Conservation (phyloP, 148 eudicot species). For the Rhododendron henanense region DNA sequence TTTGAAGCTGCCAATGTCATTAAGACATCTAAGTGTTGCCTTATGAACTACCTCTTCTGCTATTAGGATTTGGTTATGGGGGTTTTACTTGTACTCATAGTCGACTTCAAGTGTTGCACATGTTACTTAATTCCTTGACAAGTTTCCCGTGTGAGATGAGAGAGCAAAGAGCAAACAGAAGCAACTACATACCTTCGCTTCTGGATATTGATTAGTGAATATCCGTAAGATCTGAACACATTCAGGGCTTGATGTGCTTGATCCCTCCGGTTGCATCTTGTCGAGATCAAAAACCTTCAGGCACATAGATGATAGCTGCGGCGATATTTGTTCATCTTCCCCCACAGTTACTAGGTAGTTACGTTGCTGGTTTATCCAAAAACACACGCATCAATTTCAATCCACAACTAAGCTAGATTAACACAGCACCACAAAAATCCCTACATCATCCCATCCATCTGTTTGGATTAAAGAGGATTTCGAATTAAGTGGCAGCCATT, state of each 20-base stretch:
- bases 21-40: neutral
- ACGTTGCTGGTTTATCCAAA: slow-evolving; percentile 61
- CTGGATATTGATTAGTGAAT: slow-evolving; percentile 83
- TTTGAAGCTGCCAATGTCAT: neutral
- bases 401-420: neutral
- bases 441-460: neutral
- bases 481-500: neutral
- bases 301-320: slow-evolving; percentile 63
- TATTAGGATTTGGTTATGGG: neutral
- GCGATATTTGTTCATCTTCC: slow-evolving; percentile 82
- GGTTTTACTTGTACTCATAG: neutral
- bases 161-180: slow-evolving; percentile 7
- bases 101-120: neutral
- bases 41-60: neutral
- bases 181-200: slow-evolving; percentile 63
- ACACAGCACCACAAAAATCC: neutral
- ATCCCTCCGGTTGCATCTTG: slow-evolving; percentile 73
- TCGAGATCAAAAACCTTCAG: slow-evolving; percentile 92
- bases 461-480: neutral
- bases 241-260: slow-evolving; percentile 76
- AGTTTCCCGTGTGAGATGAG: neutral
- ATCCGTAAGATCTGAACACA: slow-evolving; percentile 88
- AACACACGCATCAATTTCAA: neutral
- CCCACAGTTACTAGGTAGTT: slow-evolving; percentile 87
- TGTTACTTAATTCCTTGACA: neutral